Conservation (phyloP, 257 asterid species). For the Solanum chilense region DNA sequence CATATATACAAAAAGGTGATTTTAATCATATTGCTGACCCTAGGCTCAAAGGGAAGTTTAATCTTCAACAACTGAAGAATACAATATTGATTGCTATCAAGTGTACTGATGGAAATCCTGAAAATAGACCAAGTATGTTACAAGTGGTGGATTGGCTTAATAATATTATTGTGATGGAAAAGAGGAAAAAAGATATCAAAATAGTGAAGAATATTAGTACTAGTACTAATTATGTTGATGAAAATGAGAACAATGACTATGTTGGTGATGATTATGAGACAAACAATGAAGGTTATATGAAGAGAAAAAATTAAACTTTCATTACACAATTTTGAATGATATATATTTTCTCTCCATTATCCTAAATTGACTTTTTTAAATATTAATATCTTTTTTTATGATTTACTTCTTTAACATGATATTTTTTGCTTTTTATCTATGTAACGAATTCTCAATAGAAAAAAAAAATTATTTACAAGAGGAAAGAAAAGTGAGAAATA, state of each 20-base stretch:
- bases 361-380: too few species aligned
- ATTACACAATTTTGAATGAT: neutral
- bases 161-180: conserved; percentile 20
- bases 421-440: too few species aligned
- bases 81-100: conserved; percentile 34
- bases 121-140: conserved; percentile 60
- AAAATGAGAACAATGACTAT: neutral
- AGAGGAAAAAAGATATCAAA: conserved; percentile 15
- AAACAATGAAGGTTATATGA: conserved; percentile 15
- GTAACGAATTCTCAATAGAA: neutral
- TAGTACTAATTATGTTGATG: neutral
- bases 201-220: neutral
- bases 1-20: conserved; percentile 35
- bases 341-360: neutral
- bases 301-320: neutral
- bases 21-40: conserved; percentile 62
- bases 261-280: conserved; percentile 11
- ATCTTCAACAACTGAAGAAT: conserved; percentile 18
- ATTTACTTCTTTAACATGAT: neutral
- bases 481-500: neutral
- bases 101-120: conserved; percentile 44
- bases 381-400: too few species aligned
- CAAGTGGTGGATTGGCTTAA: conserved; percentile 58
- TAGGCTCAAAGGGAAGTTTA: conserved; percentile 40
- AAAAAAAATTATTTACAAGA: neutral